These are phyloP conservation scores for Tolypocladium cylindrosporum DNA, from an alignment of 2,329 filamentous ascomycete species.

Conservation along the genomic window DNA sequence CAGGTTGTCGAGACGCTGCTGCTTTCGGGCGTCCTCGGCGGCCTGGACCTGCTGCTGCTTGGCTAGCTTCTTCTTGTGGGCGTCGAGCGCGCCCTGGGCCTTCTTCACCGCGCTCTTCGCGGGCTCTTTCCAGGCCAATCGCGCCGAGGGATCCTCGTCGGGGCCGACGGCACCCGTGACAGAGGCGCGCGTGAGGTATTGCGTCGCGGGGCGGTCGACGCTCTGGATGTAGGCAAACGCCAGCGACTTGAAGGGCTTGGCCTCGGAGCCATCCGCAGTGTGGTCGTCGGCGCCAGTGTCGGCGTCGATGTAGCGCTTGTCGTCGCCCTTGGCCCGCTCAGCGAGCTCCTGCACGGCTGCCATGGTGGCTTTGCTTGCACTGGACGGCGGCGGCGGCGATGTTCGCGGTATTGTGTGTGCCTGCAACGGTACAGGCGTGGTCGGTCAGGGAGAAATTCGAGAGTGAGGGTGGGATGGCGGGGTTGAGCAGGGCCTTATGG, in stretches of 20 bases:
- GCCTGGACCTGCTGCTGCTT: slow-evolving; percentile 47
- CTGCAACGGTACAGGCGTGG: background rate
- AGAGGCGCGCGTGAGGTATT: slow-evolving; percentile 62
- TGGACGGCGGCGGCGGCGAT: background rate
- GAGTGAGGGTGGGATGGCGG: background rate
- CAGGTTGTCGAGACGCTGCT: slow-evolving; percentile 53
- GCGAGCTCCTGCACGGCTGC: slow-evolving; percentile 38
- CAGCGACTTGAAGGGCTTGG: slow-evolving; percentile 72
- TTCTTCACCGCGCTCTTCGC: slow-evolving; percentile 84
- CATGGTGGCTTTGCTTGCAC: slow-evolving; percentile 17
- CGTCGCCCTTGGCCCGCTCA: slow-evolving; percentile 21
- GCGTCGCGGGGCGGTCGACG: slow-evolving; percentile 43
- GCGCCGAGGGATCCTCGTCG: slow-evolving; percentile 53
- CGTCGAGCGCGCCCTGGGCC: slow-evolving; percentile 62
- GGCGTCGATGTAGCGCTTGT: slow-evolving; percentile 63
- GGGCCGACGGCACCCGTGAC: slow-evolving; percentile 49
- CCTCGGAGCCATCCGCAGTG: slow-evolving; percentile 56
- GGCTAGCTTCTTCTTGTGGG: slow-evolving; percentile 64
- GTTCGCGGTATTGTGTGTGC: background rate
- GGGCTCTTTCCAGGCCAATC: slow-evolving; percentile 67
- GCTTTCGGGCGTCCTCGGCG: slow-evolving; percentile 62
- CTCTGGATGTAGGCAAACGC: slow-evolving; percentile 68
- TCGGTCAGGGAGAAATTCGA: background rate
- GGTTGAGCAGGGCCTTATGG: background rate
- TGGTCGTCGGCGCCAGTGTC: slow-evolving; percentile 65